Evolutionary conservation across 176 grass and related monocot species (phyloP).

Genomic region (Hordeum vulgare): DNA sequence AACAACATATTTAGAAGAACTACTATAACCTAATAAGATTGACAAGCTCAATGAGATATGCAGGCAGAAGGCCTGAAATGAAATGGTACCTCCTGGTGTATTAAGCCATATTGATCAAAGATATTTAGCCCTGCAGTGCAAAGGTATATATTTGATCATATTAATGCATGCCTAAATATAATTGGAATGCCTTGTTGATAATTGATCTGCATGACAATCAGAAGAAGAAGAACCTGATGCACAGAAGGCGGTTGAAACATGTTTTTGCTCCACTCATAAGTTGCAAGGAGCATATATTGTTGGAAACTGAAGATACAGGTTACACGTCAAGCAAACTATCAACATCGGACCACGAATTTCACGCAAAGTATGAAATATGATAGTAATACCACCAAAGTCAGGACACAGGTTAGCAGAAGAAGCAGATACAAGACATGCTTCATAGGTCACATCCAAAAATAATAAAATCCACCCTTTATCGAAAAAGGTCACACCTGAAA

Average conservation of each 20-base stretch:
- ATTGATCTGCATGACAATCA: no score
- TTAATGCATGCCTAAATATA: neutral
- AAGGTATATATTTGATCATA: neutral
- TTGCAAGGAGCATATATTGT: neutral
- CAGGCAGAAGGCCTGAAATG: no score
- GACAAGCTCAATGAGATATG: no score
- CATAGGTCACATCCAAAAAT: no score
- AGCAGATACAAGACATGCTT: no score
- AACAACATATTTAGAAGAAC: no score
- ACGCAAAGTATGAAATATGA: neutral
- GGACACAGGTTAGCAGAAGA: neutral
- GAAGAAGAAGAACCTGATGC: no score
- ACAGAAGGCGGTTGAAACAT: neutral
- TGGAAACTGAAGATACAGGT: neutral
- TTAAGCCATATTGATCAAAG: neutral
- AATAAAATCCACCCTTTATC: no score
- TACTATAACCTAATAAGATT: no score
- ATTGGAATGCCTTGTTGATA: neutral
- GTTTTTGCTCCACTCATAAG: neutral
- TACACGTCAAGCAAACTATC: neutral
- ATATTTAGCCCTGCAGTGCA: neutral
- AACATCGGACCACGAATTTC: neutral
- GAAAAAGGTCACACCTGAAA: no score
- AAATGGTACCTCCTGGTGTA: neutral
- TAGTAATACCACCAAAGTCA: neutral